These are phyloP conservation scores for Diaporthe citrichinensis DNA, from an alignment of 2,329 filamentous ascomycete genomes.

Conservation along the genomic window DNA sequence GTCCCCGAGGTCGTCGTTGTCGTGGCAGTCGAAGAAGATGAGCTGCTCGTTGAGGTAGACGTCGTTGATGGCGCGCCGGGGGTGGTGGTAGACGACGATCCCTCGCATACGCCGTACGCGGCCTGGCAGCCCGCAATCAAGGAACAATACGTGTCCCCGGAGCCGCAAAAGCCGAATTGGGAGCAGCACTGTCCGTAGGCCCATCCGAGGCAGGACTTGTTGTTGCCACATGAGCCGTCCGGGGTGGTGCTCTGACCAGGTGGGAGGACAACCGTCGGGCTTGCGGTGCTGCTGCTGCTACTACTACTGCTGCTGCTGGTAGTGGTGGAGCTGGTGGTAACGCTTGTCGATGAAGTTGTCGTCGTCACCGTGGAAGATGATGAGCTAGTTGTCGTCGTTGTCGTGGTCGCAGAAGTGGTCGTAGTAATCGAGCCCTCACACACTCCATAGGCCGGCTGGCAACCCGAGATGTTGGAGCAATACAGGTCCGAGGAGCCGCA, in stretches of 20 bases:
- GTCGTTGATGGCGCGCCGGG: constrained; percentile 5
- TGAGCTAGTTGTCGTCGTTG: constrained; percentile 1
- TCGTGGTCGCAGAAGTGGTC: background rate
- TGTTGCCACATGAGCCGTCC: constrained; percentile 34
- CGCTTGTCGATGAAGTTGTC: constrained; percentile 1
- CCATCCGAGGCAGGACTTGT: constrained; percentile 34
- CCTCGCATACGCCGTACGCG: background rate
- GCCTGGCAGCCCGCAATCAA: constrained; percentile 17
- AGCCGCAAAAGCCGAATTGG: constrained; percentile 34
- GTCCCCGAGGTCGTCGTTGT: constrained; percentile 2
- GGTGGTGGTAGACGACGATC: background rate
- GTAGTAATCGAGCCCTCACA: constrained; percentile 15
- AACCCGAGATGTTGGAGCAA: constrained; percentile 8
- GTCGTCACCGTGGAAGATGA: background rate
- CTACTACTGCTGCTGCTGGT: background rate
- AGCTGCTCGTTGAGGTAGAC: background rate
- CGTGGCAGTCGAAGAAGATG: background rate
- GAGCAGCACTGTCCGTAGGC: constrained; percentile 36
- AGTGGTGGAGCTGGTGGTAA: background rate
- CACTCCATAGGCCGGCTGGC: background rate
- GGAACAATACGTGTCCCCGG: constrained; percentile 17
- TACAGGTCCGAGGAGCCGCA: constrained; percentile 14
- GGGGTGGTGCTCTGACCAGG: constrained; percentile 27
- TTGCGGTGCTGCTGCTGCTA: constrained; percentile 12
- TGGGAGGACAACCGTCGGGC: constrained; percentile 20